Percentiles rank a stretch among this genome's conserved stretches.
These are phyloP conservation scores for Actinidia polygama DNA, from an alignment of 179 eudicot species.

Conservation along the genomic window DNA sequence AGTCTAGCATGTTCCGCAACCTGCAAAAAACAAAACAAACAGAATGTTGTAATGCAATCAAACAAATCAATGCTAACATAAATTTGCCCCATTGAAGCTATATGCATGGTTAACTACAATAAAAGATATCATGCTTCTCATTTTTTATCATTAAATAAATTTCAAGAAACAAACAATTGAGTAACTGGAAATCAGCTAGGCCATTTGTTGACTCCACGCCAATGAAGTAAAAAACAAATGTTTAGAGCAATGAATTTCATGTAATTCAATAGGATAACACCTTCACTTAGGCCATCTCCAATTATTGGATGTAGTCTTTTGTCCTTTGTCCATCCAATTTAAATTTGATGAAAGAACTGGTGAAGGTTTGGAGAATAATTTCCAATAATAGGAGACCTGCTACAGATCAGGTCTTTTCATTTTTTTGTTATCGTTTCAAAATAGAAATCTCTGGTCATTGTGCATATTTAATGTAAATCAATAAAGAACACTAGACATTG, in stretches of 20 bases:
- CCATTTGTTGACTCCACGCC: slow-evolving; percentile 82
- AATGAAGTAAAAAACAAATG: slow-evolving; percentile 66
- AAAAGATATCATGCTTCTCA: neutral
- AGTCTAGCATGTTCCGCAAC: slow-evolving; percentile 81
- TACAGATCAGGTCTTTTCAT: neutral
- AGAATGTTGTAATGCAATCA: slow-evolving; percentile 13
- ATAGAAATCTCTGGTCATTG: neutral
- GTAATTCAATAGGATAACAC: neutral
- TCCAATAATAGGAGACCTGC: neutral
- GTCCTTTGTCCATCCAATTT: no score
- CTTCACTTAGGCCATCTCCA: no score
- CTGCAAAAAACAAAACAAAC: slow-evolving; percentile 37
- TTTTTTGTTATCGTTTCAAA: neutral
- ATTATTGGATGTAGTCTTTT: no score
- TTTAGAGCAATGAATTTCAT: slow-evolving; percentile 2
- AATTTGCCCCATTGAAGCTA: neutral
- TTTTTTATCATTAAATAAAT: neutral
- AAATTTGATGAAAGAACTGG: neutral
- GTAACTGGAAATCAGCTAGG: slow-evolving; percentile 78
- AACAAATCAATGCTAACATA: neutral
- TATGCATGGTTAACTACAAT: no score
- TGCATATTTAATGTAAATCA: neutral
- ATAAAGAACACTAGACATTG: no score
- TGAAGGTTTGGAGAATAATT: no score
- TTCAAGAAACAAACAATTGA: slow-evolving; percentile 1